Percentiles rank a stretch among this genome's conserved stretches.
Evolutionary conservation across 1,284 basidiomycete species (phyloP).

Genomic region (Inonotus obliquus): DNA sequence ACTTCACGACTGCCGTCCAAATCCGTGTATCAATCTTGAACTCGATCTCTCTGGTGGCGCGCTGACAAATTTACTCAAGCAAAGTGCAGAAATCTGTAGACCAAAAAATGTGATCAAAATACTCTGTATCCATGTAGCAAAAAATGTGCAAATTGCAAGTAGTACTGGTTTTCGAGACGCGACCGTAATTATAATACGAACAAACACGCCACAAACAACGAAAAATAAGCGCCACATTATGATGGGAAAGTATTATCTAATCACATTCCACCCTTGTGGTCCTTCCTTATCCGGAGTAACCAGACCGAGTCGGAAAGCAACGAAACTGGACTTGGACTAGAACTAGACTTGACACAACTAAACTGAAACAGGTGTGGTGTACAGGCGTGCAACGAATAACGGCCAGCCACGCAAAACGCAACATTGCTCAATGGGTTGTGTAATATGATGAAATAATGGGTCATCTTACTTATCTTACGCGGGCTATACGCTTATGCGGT

Average conservation of each 20-base stretch:
- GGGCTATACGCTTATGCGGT: neutral
- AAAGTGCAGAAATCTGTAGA: neutral
- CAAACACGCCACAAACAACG: neutral
- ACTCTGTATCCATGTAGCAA: neutral
- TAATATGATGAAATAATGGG: neutral
- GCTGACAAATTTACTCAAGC: neutral
- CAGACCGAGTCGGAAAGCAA: neutral
- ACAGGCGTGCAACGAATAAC: neutral
- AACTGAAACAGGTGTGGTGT: neutral
- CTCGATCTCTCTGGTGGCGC: neutral
- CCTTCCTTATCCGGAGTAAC: neutral
- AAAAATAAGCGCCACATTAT: neutral
- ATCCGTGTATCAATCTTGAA: neutral
- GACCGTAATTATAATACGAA: neutral
- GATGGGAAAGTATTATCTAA: neutral
- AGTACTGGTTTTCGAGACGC: neutral
- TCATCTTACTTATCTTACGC: too few relatives aligned
- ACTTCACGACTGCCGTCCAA: neutral
- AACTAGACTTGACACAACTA: neutral
- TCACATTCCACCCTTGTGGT: neutral
- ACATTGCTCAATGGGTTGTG: neutral
- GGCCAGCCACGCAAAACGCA: neutral
- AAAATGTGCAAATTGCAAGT: neutral
- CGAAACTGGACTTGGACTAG: neutral
- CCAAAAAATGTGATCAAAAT: neutral